These are phyloP conservation scores for Schoenoplectus tabernaemontani DNA, from an alignment of 202 grass and related monocot genomes.

Conservation along the genomic window DNA sequence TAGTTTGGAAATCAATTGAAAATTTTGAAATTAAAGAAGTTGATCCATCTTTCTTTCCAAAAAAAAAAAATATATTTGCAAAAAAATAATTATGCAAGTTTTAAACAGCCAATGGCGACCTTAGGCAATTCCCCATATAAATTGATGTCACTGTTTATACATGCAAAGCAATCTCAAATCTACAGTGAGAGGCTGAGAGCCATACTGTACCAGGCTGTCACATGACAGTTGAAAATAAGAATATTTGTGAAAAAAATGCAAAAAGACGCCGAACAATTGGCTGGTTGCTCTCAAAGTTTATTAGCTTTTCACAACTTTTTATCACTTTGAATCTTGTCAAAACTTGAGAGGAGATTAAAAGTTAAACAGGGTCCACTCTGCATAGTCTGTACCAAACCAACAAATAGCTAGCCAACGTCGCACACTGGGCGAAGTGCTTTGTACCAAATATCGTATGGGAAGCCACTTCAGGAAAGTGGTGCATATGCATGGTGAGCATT, in stretches of 20 bases:
- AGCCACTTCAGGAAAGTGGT: background rate
- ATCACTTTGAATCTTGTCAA: constrained; percentile 2
- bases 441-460: background rate
- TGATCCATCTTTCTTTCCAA: background rate
- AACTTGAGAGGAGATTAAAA: background rate
- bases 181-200: background rate
- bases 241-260: background rate
- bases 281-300: constrained; percentile 8
- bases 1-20: too few relatives aligned
- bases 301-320: background rate
- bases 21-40: background rate
- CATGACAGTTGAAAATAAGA: background rate
- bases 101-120: constrained; percentile 23
- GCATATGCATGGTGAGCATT: background rate
- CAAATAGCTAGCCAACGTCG: background rate
- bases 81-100: background rate
- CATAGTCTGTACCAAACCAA: background rate
- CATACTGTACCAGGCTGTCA: constrained; percentile 16
- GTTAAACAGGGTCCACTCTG: background rate
- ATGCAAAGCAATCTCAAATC: background rate
- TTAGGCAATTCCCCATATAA: background rate
- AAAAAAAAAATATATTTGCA: background rate
- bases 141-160: constrained; percentile 17
- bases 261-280: background rate
- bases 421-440: background rate